Base-by-base conservation (phyloP, 164 flowering plant species). In the Vitis riparia region DNA sequence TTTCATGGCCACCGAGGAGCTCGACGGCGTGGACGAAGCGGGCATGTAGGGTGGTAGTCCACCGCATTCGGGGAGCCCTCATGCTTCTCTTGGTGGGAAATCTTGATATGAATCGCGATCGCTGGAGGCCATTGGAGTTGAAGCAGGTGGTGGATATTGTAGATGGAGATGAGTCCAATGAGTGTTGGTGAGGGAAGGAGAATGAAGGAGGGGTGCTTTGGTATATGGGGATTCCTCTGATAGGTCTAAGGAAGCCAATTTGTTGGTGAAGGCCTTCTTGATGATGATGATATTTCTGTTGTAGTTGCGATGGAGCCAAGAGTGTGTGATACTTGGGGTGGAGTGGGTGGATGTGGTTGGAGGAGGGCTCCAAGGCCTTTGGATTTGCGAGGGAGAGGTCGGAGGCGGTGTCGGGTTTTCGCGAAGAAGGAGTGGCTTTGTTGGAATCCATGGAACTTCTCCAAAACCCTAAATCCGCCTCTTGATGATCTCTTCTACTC, bases 1-100 rank as follows among this genome's bases (percentile, higher is more conserved):
- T 91, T 89, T 95, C 98, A 87, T 95, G 99, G 76, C 99, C 99
- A 73, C 99, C 98, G 63, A 95, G 71, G 47, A 95, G 93, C 84
- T 95, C 98, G 67, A 95, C 99, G 1, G 99, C 99, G 51, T 88
- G 99, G 67, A 93, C 98, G 69, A 95, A 95, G 6, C 97, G 96
- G 63, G 97, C 90, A 76, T 95, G 99, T 59, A 95, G 96, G 1
- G 93, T 86, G 15, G 89, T 90, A 8, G 99, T 95, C 99, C 99
- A 95, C 51, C 99, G 81, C 99, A 95, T 95, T 75, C 99, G 60
- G 0, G 99, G 99, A 0, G 99, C 97, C 71, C 99, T 75, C 91
- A 89, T 87, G 78, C 88, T 89, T 17, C 97, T 76, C 61, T 88
- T 95, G 0, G 87, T 83, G 7, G 97, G 94, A 71, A 91, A 88